Conservation (phyloP, 768 basidiomycete genomes). For the Russula sp. region DNA sequence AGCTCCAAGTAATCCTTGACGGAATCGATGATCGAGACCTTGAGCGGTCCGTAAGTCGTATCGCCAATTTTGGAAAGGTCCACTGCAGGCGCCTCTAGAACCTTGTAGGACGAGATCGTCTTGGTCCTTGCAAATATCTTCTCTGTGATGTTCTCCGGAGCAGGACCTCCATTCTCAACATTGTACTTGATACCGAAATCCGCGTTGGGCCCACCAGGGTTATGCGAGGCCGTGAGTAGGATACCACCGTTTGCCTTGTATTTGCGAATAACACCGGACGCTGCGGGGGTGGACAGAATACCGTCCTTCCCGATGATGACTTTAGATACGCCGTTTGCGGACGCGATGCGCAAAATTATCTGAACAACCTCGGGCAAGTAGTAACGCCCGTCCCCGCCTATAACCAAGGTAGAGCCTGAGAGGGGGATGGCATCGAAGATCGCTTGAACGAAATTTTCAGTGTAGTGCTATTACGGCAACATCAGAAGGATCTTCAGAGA, state of each 20-base stretch:
- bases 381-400: conserved; percentile 97
- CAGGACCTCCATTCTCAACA: conserved; percentile 94
- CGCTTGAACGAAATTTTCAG: conserved; percentile 96
- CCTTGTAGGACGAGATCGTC: conserved; percentile 80
- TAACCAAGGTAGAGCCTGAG: conserved; percentile 79
- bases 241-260: conserved; percentile 97
- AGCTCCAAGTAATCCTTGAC: conserved; percentile 84
- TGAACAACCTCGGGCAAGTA: conserved; percentile 85
- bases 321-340: conserved; percentile 88
- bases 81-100: conserved; percentile 71
- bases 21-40: conserved; percentile 91
- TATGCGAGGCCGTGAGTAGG: conserved; percentile 94
- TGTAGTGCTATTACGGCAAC: conserved; percentile 67
- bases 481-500: conserved; percentile 29
- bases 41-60: conserved; percentile 73
- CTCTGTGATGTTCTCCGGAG: conserved; percentile 94
- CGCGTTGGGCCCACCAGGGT: conserved; percentile 96
- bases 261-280: conserved; percentile 92
- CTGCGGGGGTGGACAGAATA: conserved; percentile 96
- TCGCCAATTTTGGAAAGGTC: conserved; percentile 83
- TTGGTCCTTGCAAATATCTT: conserved; percentile 92
- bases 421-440: conserved; percentile 89
- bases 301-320: conserved; percentile 89
- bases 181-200: conserved; percentile 99
- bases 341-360: conserved; percentile 89